These are phyloP conservation scores for Arachnomyces sp. DNA, from an alignment of 2,329 filamentous ascomycete genomes.

Conservation along the genomic window DNA sequence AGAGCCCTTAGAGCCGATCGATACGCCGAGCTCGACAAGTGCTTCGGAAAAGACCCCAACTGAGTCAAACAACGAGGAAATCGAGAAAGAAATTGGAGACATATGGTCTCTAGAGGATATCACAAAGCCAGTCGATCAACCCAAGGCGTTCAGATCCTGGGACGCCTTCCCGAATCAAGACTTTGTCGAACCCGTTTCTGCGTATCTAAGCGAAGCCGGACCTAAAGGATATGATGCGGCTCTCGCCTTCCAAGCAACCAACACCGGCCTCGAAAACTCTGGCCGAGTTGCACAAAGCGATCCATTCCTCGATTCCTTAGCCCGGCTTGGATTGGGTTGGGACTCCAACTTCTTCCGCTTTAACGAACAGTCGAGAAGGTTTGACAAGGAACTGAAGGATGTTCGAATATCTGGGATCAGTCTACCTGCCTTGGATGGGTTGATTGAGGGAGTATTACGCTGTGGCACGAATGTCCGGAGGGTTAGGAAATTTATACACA, in stretches of 20 bases:
- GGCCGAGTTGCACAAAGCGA: constrained; percentile 28
- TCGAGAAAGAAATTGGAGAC: constrained; percentile 19
- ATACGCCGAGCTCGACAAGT: constrained; percentile 15
- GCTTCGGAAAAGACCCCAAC: constrained; percentile 9
- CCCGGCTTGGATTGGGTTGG: constrained; percentile 38
- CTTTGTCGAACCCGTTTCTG: constrained; percentile 26
- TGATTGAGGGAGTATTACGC: constrained; percentile 24
- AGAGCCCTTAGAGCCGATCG: constrained; percentile 16
- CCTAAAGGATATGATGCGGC: constrained; percentile 33
- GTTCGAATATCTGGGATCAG: constrained; percentile 46
- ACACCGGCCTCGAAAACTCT: constrained; percentile 15
- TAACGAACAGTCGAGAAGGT: constrained; percentile 26
- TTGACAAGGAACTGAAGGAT: constrained; percentile 35
- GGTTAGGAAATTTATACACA: constrained; percentile 28
- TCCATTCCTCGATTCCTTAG: constrained; percentile 32
- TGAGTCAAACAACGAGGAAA: constrained; percentile 16
- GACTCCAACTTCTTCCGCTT: constrained; percentile 37
- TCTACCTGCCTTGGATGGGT: constrained; percentile 29
- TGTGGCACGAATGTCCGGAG: constrained; percentile 32
- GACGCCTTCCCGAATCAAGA: constrained; percentile 30
- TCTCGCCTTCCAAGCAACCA: constrained; percentile 21
- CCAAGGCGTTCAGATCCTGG: constrained; percentile 30
- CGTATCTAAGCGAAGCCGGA: constrained; percentile 39
- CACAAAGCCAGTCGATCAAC: constrained; percentile 8
- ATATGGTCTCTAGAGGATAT: constrained; percentile 30